Evolutionary conservation across 805 yeast genomes (phyloP), one percentile per base, ranked within the genome.

Genomic region (Komagataella mondaviorum): DNA sequence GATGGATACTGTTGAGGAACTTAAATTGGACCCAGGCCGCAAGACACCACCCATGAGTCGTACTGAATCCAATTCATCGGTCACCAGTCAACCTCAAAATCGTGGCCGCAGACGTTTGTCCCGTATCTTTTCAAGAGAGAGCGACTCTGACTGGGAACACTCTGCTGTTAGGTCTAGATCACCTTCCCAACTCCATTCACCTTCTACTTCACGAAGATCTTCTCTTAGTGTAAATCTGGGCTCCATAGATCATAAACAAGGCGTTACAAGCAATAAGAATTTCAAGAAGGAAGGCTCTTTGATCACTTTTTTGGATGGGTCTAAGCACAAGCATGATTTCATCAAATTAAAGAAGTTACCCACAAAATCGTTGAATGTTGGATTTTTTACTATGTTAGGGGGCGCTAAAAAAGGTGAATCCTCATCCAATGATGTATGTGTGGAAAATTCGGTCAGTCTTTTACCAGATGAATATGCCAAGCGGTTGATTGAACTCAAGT

Each of bases 381-480:
- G 66, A 53, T 59, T 63, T 53, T 46, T 55, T 39, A 43, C 52
- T 7, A 44, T 50, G 6, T 48, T 54, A 50, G 60, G 63, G 7
- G 47, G 47, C 14, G 47, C 47, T 7, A 60, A 58, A 55, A 65
- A 64, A 49, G 71, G 67, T 3, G 52, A 50, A 1, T 65, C 58
- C 6, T 64, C 60, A 44, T 60, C 59, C 10, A 54, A 53, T n/a
- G 61, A 56, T 44, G 48, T 51, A 14, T 50, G 63, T 14, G 56
- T 67, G 23, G 71, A 65, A 51, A 55, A 64, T 46, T 64, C 70
- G 6, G 49, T 67, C 23, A 62, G 68, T 53, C 53, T 68, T n/a
- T 53, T 68, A 47, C 71, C 71, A 1, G 71, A 68, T 53, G 58
- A 64, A 6, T 68, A 67, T 49, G 59, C 68, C 7, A 54, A 58